Evolutionary conservation across 345 rosid species (phyloP).

Genomic region (Salix caprea): DNA sequence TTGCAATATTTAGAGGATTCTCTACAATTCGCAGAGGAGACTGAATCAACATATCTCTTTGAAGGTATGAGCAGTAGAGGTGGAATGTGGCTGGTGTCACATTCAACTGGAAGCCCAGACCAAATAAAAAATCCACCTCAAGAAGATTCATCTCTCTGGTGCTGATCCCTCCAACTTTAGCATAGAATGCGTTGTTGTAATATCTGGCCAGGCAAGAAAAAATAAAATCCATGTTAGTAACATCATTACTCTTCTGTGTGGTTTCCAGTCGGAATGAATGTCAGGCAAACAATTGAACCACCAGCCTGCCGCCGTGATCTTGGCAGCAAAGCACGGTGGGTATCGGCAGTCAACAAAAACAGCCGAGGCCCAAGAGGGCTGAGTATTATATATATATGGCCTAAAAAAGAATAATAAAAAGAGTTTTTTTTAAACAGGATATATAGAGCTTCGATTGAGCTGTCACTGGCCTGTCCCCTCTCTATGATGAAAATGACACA

Average conservation of each 20-base stretch:
- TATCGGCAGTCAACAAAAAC: not conserved
- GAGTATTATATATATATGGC: not conserved
- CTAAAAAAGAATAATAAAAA: not conserved
- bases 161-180: slow-evolving; percentile 72
- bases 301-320: slow-evolving; percentile 5
- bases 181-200: slow-evolving; percentile 63
- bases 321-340: slow-evolving; percentile 3
- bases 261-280: not conserved
- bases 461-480: slow-evolving; percentile 16
- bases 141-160: slow-evolving; percentile 64
- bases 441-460: slow-evolving; percentile 22
- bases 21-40: slow-evolving; percentile 23
- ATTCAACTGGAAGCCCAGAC: slow-evolving; percentile 58
- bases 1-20: slow-evolving; percentile 15
- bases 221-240: not conserved
- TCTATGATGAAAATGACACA: slow-evolving; percentile 20
- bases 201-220: slow-evolving; percentile 25
- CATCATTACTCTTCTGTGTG: not conserved
- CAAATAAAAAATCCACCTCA: slow-evolving; percentile 70
- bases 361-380: slow-evolving; percentile 7
- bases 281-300: slow-evolving; percentile 14
- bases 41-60: slow-evolving; percentile 41
- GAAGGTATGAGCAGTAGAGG: slow-evolving; percentile 49
- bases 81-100: slow-evolving; percentile 54
- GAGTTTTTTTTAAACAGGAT: not conserved